Evolutionary conservation across 257 asterid species (phyloP).

Genomic region (Penstemon barbatus): DNA sequence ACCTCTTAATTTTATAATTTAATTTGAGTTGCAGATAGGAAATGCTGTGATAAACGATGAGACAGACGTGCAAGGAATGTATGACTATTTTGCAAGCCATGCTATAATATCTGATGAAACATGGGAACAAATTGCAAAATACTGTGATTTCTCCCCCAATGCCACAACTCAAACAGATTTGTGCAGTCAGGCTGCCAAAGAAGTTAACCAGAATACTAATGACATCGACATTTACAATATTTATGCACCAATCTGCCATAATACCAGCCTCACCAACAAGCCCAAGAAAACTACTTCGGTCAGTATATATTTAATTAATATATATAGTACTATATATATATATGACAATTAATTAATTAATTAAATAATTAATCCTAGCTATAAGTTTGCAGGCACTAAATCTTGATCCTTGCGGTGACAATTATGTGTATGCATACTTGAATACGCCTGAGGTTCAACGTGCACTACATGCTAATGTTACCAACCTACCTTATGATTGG

Average conservation of each 20-base stretch:
- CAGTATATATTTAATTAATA: slow-evolving; percentile 33
- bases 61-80: slow-evolving; percentile 65
- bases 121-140: slow-evolving; percentile 25
- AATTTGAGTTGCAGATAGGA: slow-evolving; percentile 53
- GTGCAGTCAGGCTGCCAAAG: slow-evolving; percentile 36
- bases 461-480: slow-evolving; percentile 82
- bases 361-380: neutral
- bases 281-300: slow-evolving; percentile 55
- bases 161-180: slow-evolving; percentile 25
- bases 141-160: slow-evolving; percentile 51
- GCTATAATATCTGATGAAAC: slow-evolving; percentile 62
- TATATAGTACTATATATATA: neutral
- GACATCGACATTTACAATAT: slow-evolving; percentile 59
- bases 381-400: slow-evolving; percentile 33
- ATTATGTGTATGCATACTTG: slow-evolving; percentile 58
- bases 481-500: slow-evolving; percentile 60
- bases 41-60: slow-evolving; percentile 75
- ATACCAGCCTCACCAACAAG: slow-evolving; percentile 40
- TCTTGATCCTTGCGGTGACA: slow-evolving; percentile 70
- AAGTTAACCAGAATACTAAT: slow-evolving; percentile 8
- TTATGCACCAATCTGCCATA: slow-evolving; percentile 63
- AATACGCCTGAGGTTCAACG: slow-evolving; percentile 73
- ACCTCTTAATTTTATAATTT: neutral
- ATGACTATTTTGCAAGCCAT: slow-evolving; percentile 58
- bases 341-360: neutral